A percentile compares a stretch with the other conserved stretches of the same genome.
Conservation (phyloP, 1,284 basidiomycete genomes). For the Puccinia hordei region DNA sequence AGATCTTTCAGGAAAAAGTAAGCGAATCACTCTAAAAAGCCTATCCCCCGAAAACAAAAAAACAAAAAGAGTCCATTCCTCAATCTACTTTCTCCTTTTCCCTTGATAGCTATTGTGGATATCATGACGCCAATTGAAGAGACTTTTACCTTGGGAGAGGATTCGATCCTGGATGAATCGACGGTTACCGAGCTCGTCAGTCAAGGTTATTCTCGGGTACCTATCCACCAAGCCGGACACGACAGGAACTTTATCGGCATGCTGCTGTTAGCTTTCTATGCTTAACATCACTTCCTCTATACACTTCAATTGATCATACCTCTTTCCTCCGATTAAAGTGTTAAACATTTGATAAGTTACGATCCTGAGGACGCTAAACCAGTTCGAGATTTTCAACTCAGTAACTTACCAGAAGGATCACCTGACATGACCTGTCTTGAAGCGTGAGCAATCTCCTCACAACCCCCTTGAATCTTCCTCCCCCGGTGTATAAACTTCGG, state of each 20-base stretch:
- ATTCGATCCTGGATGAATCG: conserved; percentile 61
- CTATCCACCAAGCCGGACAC: conserved; percentile 77
- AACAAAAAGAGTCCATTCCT: not conserved
- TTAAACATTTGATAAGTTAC: conserved; percentile 70
- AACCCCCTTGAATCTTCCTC: not conserved
- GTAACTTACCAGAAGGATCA: conserved; percentile 83
- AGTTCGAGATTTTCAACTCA: conserved; percentile 69
- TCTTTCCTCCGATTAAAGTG: conserved; percentile 24
- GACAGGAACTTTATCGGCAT: conserved; percentile 80
- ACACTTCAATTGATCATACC: not conserved
- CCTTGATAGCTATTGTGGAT: conserved; percentile 55
- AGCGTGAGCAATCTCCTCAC: conserved; percentile 59
- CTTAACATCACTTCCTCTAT: not conserved
- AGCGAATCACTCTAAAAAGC: not conserved
- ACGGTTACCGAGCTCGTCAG: conserved; percentile 57
- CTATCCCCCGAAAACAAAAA: not conserved
- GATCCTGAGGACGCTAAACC: conserved; percentile 78
- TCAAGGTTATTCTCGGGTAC: conserved; percentile 86
- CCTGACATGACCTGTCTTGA: conserved; percentile 82
- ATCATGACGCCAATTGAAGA: conserved; percentile 62
- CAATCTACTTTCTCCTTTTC: conserved; percentile 10
- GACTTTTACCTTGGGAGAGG: conserved; percentile 61
- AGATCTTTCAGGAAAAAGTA: conserved; percentile 47
- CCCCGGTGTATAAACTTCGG: not conserved
- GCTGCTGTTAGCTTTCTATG: conserved; percentile 63